Conservation (phyloP, 495 filamentous ascomycete genomes). For the Penicillium egyptiacum region DNA sequence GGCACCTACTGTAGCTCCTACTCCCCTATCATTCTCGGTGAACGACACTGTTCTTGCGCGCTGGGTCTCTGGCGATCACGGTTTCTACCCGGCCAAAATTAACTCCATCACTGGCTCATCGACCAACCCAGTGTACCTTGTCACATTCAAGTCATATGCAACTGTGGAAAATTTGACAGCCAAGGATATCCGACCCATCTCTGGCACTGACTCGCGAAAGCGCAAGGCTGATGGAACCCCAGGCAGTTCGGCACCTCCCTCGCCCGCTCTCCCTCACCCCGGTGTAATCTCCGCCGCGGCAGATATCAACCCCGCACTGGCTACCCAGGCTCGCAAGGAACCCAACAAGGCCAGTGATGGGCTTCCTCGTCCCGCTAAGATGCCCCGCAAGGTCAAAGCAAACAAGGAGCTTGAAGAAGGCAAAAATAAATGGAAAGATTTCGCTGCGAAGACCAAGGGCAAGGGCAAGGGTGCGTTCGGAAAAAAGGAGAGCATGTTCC, state of each 20-base stretch:
- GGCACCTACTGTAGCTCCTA: constrained; percentile 37
- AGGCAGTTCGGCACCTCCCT: constrained; percentile 49
- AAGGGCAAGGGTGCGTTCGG: constrained; percentile 79
- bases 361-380: constrained; percentile 62
- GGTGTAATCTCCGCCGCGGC: constrained; percentile 87
- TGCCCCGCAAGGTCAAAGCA: constrained; percentile 81
- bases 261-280: constrained; percentile 44
- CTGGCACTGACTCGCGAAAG: constrained; percentile 68
- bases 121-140: constrained; percentile 83
- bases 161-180: constrained; percentile 81
- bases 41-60: constrained; percentile 89
- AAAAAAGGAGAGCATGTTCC: constrained; percentile 97
- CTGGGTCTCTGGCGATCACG: constrained; percentile 86
- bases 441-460: constrained; percentile 73
- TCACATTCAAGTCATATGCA: constrained; percentile 85
- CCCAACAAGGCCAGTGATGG: constrained; percentile 66
- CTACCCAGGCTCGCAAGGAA: constrained; percentile 67
- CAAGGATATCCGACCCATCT: constrained; percentile 79
- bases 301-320: constrained; percentile 76
- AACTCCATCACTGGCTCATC: constrained; percentile 90
- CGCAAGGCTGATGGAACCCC: constrained; percentile 85
- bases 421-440: constrained; percentile 95
- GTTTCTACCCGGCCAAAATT: constrained; percentile 90
- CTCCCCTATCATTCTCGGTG: constrained; percentile 66
- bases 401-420: constrained; percentile 84